These are phyloP conservation scores for Asterionellopsis glacialis DNA, from an alignment of 108 stramenopile species.

Conservation along the genomic window DNA sequence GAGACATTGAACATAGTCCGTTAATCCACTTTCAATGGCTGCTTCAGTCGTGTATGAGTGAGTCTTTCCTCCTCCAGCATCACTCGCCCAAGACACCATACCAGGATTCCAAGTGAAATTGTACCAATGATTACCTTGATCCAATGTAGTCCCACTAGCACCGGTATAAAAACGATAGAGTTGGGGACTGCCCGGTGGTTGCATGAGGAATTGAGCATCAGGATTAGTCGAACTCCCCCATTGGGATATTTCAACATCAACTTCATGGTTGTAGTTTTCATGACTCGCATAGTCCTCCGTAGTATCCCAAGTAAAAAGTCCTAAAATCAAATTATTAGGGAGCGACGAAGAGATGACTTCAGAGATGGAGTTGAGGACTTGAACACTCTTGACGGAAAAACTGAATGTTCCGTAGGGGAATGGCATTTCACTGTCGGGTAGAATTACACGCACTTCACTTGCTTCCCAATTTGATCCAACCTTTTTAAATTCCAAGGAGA, in stretches of 20 bases:
- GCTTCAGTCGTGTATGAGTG: constrained; percentile 5
- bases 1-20: constrained; percentile 10
- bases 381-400: constrained; percentile 8
- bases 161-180: neutral
- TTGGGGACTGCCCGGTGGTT: neutral
- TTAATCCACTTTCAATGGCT: neutral
- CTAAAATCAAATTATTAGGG: constrained; percentile 4
- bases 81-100: constrained; percentile 1
- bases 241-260: constrained; percentile 13
- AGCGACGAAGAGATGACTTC: neutral
- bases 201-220: constrained; percentile 3
- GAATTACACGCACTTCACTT: constrained; percentile 12
- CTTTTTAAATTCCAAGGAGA: constrained; percentile 8
- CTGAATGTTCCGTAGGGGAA: constrained; percentile 9
- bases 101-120: constrained; percentile 9
- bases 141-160: neutral
- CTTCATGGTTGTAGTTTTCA: constrained; percentile 14
- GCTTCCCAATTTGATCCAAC: constrained; percentile 4
- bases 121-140: constrained; percentile 1
- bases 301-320: constrained; percentile 14
- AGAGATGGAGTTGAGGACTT: neutral
- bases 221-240: neutral
- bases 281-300: constrained; percentile 3
- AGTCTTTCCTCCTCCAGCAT: constrained; percentile 4
- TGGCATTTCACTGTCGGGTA: neutral